These are phyloP conservation scores for Paragyromitra xinjiangensis DNA, from an alignment of 495 filamentous ascomycete genomes.

Conservation along the genomic window DNA sequence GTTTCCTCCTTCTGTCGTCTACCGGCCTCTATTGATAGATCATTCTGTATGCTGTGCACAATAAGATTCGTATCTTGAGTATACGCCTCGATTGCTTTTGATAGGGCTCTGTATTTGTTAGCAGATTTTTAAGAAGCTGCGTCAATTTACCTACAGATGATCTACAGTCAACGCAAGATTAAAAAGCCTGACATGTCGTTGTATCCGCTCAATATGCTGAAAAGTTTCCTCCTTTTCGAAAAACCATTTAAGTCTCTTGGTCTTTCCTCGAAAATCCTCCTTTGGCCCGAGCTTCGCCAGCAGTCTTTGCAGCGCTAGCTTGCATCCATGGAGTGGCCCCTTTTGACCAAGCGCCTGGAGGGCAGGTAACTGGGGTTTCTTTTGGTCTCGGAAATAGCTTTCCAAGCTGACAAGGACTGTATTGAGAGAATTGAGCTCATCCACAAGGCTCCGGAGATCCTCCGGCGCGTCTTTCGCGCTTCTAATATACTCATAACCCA, in stretches of 20 bases:
- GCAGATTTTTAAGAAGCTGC: neutral
- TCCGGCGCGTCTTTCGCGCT: neutral
- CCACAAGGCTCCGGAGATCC: neutral
- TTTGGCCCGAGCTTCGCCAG: neutral
- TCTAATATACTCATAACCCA: slow-evolving; percentile 8
- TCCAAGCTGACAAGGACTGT: neutral
- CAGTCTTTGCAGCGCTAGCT: neutral
- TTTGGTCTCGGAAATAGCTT: neutral
- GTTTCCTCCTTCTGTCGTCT: neutral
- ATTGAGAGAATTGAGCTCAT: neutral
- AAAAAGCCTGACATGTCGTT: neutral
- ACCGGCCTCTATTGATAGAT: neutral
- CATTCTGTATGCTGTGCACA: neutral
- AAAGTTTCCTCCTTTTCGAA: neutral
- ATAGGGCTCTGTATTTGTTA: neutral
- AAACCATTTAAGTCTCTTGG: neutral
- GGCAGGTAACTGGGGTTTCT: neutral
- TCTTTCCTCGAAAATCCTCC: neutral
- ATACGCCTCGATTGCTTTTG: neutral
- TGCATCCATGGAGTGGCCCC: neutral
- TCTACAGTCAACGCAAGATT: neutral
- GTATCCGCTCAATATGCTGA: neutral
- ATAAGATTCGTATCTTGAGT: neutral
- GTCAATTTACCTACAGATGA: neutral
- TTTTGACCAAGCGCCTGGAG: neutral